phyloP scores from a whole-genome alignment of 352 stramenopile species.

The Globisporangium lucens region DNA sequence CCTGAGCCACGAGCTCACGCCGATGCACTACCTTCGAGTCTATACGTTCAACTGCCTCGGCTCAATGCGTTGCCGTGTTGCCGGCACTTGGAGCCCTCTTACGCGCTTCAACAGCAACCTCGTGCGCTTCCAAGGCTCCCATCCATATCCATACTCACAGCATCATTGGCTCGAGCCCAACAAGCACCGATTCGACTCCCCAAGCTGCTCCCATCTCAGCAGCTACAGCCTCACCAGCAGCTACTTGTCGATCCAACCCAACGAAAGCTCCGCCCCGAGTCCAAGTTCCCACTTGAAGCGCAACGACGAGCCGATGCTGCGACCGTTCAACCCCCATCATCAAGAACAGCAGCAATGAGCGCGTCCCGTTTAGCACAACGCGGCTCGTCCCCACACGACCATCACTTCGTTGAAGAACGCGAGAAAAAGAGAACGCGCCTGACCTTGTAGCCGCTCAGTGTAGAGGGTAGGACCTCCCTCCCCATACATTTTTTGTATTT shows the following conservation, averaged over 20 bases:
- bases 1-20: neutral
- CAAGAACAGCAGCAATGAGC: neutral
- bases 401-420: no score
- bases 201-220: neutral
- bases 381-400: no score
- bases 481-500: neutral
- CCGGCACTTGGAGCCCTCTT: neutral
- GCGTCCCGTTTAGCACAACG: neutral
- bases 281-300: slow-evolving; percentile 2
- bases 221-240: neutral
- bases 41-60: neutral
- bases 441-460: neutral
- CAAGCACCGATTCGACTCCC: neutral
- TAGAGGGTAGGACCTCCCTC: neutral
- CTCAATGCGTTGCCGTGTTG: neutral
- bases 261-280: neutral
- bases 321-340: neutral
- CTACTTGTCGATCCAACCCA: neutral
- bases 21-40: neutral
- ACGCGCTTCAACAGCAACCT: neutral
- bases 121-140: neutral
- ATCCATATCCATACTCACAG: slow-evolving; percentile 2
- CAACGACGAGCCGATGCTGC: neutral
- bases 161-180: neutral
- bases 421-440: neutral